Base-by-base conservation (phyloP, 148 eudicot genomes). In the Linanthus parryae region DNA sequence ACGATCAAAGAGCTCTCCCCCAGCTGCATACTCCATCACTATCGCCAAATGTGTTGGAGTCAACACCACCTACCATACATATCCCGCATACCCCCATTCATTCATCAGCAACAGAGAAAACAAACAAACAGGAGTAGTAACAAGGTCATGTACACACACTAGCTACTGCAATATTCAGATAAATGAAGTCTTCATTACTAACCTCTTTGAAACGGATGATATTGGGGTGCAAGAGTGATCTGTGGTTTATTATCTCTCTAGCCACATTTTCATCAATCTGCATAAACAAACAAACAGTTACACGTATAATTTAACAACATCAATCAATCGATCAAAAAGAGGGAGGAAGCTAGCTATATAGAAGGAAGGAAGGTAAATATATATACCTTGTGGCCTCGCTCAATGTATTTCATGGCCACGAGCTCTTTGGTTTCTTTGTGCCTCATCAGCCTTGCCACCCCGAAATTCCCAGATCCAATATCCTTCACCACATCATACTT, bases 201-300 rank as follows among this genome's bases (percentile, higher is more conserved):
- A 52, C 77, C 78, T 73, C 78, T 33, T 68, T 68, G 55, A 73
- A 73, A 4, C 78, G 60, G 16, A 73, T 68, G 1, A 73, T 73
- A 23, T 73, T 73, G 9, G 78, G 78, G 29, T 73, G 78, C 16
- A 67, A 44, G 11, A 73, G 69, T 14, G 77, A 73, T 36, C 77
- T 63, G 53, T 73, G 77, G 44, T 73, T 67, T 31, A 73, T 59
- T 35, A 73, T 73, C 50, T 67, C 77, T 29, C 77, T 58, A 5
- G 64, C 64, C 18, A 73, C 77, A 55, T 73, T 68, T 53, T 73
- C 77, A 63, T 73, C 77, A 64, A 70, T 70, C 74, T 70, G 44
- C 48, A 57, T 39, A 23, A 11, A 26, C 6, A 25, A 16, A 26
- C 8, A 35, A 37, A 23, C n/a, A n/a, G n/a, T 18, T 25, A 50